Evolutionary conservation across 2,329 filamentous ascomycete species (phyloP).

Genomic region (Ceratocystis papillata): DNA sequence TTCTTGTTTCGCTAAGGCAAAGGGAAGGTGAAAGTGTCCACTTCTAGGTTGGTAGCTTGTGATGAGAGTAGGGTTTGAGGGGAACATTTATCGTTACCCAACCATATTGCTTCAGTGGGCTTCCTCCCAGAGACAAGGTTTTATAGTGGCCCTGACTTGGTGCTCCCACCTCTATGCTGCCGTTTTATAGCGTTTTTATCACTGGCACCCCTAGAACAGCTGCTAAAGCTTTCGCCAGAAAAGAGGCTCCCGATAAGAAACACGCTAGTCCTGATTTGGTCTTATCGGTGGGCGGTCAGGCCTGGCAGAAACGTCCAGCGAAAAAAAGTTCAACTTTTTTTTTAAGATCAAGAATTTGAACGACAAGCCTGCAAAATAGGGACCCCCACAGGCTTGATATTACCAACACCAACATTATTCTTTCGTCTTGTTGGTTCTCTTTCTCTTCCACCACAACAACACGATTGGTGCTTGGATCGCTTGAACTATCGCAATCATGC

Average conservation of each 20-base stretch:
- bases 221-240: background rate
- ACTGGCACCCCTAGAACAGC: background rate
- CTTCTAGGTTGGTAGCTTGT: conserved; percentile 1
- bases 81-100: background rate
- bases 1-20: background rate
- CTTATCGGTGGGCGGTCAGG: conserved; percentile 24
- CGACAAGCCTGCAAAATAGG: conserved; percentile 23
- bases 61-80: background rate
- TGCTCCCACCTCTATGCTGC: no score
- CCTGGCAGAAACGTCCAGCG: conserved; percentile 24
- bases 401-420: conserved; percentile 11
- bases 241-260: conserved; percentile 18
- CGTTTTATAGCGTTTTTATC: background rate
- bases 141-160: background rate
- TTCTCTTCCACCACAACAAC: conserved; percentile 4
- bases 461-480: background rate
- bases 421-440: conserved; percentile 17
- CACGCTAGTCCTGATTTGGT: conserved; percentile 16
- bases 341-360: conserved; percentile 26
- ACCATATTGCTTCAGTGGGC: background rate
- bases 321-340: conserved; percentile 30
- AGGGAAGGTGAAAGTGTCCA: conserved; percentile 21
- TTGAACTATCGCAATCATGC: conserved; percentile 41
- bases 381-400: conserved; percentile 20
- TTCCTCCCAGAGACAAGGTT: background rate